Base-by-base conservation (phyloP, 2,329 filamentous ascomycete species). In the Polytolypa hystricis region DNA sequence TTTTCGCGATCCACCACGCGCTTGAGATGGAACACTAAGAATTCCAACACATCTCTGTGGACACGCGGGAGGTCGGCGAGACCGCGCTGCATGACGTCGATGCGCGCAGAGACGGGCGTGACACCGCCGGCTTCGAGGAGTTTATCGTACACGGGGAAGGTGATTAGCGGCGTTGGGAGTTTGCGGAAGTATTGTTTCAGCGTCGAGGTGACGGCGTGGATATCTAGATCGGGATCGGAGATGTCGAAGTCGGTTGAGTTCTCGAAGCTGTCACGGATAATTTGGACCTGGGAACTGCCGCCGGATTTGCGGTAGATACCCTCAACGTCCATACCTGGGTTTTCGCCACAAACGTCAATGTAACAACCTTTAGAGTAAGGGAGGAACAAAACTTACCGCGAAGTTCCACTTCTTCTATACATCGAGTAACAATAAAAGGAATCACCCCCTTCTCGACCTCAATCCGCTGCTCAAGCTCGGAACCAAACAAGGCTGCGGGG, bases 291-390 rank as follows among this genome's bases (percentile, higher is more conserved):
- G 6, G 84, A 85, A 51, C 82, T 86, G 47, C 87, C 91, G 39
- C 91, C 91, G 34, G 87, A 94, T 70, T 98, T 98, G 53, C 91
- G 79, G 65, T 98, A 98, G 50, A 98, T 93, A 44, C 91, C 91
- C 64, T 96, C 91, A 48, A 93, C 76, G 51, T 96, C 87, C 84
- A 98, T 94, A 30, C 70, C 69, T 71, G 27, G 21, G 25, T 10
- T 27, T 18, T n/a, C 8, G 5, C 12, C 23, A 37, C 11, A 4
- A 23, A 17, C 31, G 20, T 33, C 26, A 14, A 25, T 17, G 19
- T 14, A 7, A 30, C 15, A n/a, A 31, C 18, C 19, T 15, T 20
- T 10, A 31, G 6, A 15, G 29, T 12, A 21, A 17, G 18, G 8
- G 10, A 11, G 15, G 8, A 23, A 17, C 10, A 12, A 10, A 28